phyloP scores from a whole-genome alignment of 2,329 filamentous ascomycete species.

The Bipolaris gigantea region DNA sequence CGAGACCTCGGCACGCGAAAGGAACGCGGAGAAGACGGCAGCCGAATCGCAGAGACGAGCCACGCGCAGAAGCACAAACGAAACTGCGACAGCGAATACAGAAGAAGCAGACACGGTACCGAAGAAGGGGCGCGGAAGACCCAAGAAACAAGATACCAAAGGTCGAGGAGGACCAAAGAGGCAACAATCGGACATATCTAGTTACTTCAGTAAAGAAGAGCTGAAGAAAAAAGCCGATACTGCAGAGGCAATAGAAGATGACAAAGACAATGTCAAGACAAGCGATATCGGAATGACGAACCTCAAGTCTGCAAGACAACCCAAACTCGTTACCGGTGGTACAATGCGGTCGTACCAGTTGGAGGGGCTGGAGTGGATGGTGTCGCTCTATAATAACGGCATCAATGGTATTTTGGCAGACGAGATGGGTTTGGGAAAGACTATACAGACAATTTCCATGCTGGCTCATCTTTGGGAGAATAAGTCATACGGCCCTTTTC shows the following conservation, averaged over 20 bases:
- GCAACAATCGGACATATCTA: constrained; percentile 54
- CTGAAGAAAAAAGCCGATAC: constrained; percentile 58
- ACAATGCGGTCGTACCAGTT: constrained; percentile 94
- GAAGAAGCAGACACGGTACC: constrained; percentile 23
- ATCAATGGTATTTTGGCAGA: constrained; percentile 90
- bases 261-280: constrained; percentile 60
- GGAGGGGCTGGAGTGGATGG: constrained; percentile 92
- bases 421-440: constrained; percentile 94
- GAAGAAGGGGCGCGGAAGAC: constrained; percentile 40
- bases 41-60: constrained; percentile 51
- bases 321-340: constrained; percentile 79
- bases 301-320: constrained; percentile 80
- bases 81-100: constrained; percentile 17
- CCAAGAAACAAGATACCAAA: constrained; percentile 41
- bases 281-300: constrained; percentile 67
- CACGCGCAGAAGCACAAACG: constrained; percentile 43
- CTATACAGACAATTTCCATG: constrained; percentile 85
- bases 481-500: constrained; percentile 82
- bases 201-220: constrained; percentile 64
- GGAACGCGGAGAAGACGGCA: constrained; percentile 51
- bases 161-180: constrained; percentile 47
- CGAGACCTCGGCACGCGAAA: constrained; percentile 50
- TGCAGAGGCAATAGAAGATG: constrained; percentile 60
- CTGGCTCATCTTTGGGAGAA: constrained; percentile 86
- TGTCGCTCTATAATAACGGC: constrained; percentile 80